Percentiles rank a stretch among this genome's conserved stretches.
Conservation (phyloP, 306 rosid species). For the Cucumis hystrix region DNA sequence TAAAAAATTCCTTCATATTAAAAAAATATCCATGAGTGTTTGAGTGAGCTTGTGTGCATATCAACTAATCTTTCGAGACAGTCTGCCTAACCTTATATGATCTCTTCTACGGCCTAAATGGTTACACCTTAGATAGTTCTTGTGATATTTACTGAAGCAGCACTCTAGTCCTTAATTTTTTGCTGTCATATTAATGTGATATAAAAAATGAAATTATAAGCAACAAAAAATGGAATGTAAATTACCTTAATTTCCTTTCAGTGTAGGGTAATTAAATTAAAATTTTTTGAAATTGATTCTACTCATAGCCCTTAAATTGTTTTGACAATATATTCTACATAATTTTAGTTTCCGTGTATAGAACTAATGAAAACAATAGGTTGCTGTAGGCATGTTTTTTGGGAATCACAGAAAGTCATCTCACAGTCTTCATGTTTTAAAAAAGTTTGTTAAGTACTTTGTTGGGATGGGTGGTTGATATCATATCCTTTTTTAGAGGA, state of each 20-base stretch:
- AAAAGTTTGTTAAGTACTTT: background rate
- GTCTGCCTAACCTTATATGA: no score
- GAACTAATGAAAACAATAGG: background rate
- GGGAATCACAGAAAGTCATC: background rate
- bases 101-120: background rate
- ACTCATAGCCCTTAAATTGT: background rate
- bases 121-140: background rate
- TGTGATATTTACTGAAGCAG: conserved; percentile 9
- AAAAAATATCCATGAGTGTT: background rate
- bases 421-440: background rate
- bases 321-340: background rate
- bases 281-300: background rate
- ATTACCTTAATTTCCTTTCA: background rate
- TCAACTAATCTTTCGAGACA: no score
- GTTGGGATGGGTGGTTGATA: background rate
- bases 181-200: background rate
- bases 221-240: background rate
- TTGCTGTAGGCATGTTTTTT: background rate
- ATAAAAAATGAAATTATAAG: background rate
- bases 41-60: no score
- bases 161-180: background rate
- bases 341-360: background rate
- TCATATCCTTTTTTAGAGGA: background rate
- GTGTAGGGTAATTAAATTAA: background rate
- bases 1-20: background rate